phyloP scores from a whole-genome alignment of 2,329 filamentous ascomycete species.

The Trichoderma endophyticum region DNA sequence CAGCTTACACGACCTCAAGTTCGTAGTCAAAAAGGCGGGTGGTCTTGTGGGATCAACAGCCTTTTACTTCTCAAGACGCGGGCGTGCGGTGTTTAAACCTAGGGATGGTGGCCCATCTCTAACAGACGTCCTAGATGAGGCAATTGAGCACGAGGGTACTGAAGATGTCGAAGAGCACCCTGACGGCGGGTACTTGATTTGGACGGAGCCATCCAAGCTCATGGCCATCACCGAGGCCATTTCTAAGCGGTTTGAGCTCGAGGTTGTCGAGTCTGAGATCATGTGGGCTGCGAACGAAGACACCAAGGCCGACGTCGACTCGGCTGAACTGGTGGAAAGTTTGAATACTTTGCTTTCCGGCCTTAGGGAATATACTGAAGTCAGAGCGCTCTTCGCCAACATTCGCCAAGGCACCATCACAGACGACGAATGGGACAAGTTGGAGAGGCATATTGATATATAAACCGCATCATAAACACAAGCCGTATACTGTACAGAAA shows the following conservation, averaged over 20 bases:
- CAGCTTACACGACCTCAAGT: constrained; percentile 68
- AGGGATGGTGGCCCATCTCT: constrained; percentile 52
- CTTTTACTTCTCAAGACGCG: constrained; percentile 82
- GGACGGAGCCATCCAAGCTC: constrained; percentile 36
- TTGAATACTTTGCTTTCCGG: constrained; percentile 59
- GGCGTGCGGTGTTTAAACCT: constrained; percentile 66
- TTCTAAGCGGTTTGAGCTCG: constrained; percentile 59
- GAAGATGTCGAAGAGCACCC: constrained; percentile 67
- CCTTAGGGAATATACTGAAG: constrained; percentile 65
- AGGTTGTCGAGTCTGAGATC: constrained; percentile 73
- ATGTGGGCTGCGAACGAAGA: constrained; percentile 83
- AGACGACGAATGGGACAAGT: constrained; percentile 52
- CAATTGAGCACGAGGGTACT: constrained; percentile 75
- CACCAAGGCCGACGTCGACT: constrained; percentile 63
- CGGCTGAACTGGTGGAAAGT: constrained; percentile 50
- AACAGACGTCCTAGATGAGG: constrained; percentile 74
- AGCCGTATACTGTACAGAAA: constrained; percentile 15
- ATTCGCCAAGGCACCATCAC: constrained; percentile 47
- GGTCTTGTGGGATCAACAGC: constrained; percentile 70
- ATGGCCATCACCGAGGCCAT: constrained; percentile 45
- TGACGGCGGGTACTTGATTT: constrained; percentile 66
- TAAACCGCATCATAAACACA: constrained; percentile 21
- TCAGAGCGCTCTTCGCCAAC: constrained; percentile 80
- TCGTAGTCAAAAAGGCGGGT: constrained; percentile 66
- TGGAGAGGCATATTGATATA: constrained; percentile 54